Base-by-base conservation (phyloP, 2,329 filamentous ascomycete genomes). In the Apiospora aurea region DNA sequence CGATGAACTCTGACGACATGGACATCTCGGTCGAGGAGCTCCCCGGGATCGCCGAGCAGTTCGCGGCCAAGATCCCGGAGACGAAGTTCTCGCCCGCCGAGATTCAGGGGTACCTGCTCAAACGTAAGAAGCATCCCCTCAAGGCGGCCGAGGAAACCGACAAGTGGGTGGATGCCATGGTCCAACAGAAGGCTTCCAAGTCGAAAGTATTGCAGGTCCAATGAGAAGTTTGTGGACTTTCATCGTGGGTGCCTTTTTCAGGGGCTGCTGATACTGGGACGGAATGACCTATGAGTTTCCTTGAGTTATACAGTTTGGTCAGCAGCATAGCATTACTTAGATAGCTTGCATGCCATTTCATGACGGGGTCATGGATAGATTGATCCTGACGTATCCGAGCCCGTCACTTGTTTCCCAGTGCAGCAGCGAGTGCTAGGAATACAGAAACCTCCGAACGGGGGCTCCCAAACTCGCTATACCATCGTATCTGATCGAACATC, bases 61-160 rank as follows among this genome's bases (percentile, higher is more conserved):
- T 92, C 75, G 85, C 87, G 1, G 75, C 80, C 2, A 82, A 84
- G 70, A 85, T 92, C 67, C 80, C 80, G 24, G 76, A 77, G 1
- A 75, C 74, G 70, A 75, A 75, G 74, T 81, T 82, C 70, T 79
- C 77, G 57, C 89, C 90, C 0, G 91, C 91, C 0, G 87, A 92
- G 79, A 87, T 92, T 57, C 90, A 92, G 78, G 90, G 90, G 0
- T 92, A 91, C 78, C 77, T 92, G 72, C 81, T 92, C 66, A 90
- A 89, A 80, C 82, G 89, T 61, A 92, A 91, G 81, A 88, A 87
- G 81, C 83, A 85, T 47, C 90, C 90, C 8, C 81, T 82, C 13
- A 83, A 84, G 75, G 90, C 91, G 2, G 77, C 91, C 46, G 81
- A 82, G 26, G 88, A 91, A 76, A 86, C 86, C 2, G 82, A 82